Percentiles rank a stretch among this genome's conserved stretches.
Evolutionary conservation across 495 filamentous ascomycete genomes (phyloP).

Genomic region (Saxophila tyrrhenica): DNA sequence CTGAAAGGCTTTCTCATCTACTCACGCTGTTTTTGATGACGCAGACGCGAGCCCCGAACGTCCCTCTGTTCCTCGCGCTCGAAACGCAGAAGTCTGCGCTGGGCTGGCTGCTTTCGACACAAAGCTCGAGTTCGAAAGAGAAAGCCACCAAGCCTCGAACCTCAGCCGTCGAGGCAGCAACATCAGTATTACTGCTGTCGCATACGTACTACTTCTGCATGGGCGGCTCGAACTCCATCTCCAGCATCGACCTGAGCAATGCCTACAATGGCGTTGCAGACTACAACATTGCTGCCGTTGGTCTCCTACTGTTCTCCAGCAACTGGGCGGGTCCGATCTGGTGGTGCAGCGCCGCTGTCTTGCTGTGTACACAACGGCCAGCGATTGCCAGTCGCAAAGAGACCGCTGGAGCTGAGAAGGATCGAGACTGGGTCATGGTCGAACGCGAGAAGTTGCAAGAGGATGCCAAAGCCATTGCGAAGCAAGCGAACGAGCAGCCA

Average conservation of each 20-base stretch:
- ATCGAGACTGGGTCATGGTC: constrained; percentile 14
- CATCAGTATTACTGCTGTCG: constrained; percentile 24
- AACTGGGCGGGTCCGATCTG: constrained; percentile 92
- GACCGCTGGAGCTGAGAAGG: background rate
- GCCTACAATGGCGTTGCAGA: constrained; percentile 37
- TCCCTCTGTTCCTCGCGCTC: constrained; percentile 72
- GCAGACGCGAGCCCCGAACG: constrained; percentile 70
- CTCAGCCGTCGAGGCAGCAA: constrained; percentile 16
- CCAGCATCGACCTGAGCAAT: constrained; percentile 50
- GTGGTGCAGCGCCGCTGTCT: constrained; percentile 49
- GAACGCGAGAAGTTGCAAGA: constrained; percentile 14
- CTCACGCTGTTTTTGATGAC: constrained; percentile 72
- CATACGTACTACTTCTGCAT: constrained; percentile 72
- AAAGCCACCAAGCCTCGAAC: constrained; percentile 8
- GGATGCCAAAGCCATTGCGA: background rate
- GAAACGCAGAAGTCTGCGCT: constrained; percentile 31
- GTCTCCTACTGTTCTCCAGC: constrained; percentile 65
- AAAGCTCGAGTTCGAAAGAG: background rate
- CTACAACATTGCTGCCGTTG: constrained; percentile 51
- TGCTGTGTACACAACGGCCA: constrained; percentile 37
- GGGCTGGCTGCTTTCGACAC: background rate
- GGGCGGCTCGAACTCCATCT: constrained; percentile 86
- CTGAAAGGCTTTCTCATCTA: constrained; percentile 47
- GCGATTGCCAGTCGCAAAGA: background rate
- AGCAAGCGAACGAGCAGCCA: background rate